Base-by-base conservation (phyloP, 2,329 filamentous ascomycete genomes). In the Nigrograna mackinnonii region DNA sequence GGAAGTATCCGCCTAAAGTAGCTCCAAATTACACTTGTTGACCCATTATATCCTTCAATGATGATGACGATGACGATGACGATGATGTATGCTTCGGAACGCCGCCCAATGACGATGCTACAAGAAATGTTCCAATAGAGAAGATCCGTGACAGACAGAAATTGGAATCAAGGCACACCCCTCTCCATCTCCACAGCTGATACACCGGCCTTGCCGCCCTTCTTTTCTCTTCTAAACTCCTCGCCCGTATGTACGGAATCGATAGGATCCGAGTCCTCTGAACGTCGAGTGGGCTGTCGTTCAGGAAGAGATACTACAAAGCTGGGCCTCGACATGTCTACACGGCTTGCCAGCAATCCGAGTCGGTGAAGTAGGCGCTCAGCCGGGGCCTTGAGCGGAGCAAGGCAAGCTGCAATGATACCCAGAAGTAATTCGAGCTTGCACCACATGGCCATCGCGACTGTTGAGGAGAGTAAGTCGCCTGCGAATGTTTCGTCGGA, bases 341-440 rank as follows among this genome's bases (percentile, higher is more conserved):
- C 33, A 13, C 39, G 33, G 3, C 21, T 41, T 14, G 20, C 20
- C 7, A 41, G 39, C 18, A 41, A 5, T 6, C 39, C 39, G 6
- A n/a, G 22, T 21, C 33, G 33, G 18, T 36, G 22, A 22, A 41
- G 32, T 11, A 28, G 6, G 4, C 39, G 33, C 33, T 41, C 39
- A 13, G 24, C 24, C 11, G 24, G 24, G 11, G 24, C 24, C 14
- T 28, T 28, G 24, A 28, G 24, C 6, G 35, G 30, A 24, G 43
- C 35, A 37, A 41, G 4, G n/a, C 43, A 45, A 12, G 39, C 43
- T 20, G 37, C 43, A 12, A 45, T 37, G 20, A 41, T 45, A 33
- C 43, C 43, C 1, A 41, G 16, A 2, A 41, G 19, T 5, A 35
- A 37, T 21, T 45, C 43, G 2, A 45, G 24, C 28, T 36, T 35